Base-by-base conservation (phyloP, 2,329 filamentous ascomycete species). In the Trichoderma sp. region DNA sequence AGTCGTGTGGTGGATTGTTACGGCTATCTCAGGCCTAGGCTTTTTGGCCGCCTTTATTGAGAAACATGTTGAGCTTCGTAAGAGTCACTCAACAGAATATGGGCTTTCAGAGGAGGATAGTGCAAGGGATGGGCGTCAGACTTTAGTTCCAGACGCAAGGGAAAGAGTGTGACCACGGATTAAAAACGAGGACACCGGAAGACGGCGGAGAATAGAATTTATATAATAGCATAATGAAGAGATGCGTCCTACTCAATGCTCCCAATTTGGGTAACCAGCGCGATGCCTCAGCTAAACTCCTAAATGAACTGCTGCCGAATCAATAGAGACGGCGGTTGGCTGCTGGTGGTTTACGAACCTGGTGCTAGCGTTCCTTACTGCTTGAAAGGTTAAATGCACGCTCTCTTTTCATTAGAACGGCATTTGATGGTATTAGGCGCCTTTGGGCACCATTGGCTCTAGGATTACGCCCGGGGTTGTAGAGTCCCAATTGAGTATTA, bases 51-150 rank as follows among this genome's bases (percentile, higher is more conserved):
- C 58, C 9, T 72, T 65, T 11, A 43, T 70, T 17, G 67, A 70
- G 58, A 62, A 61, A 62, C 34, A 72, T 12, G 47, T 69, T 30
- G 66, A 47, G 20, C 53, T 70, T 26, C 47, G 73, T 13, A 70
- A 30, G 8, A 57, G 15, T 12, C 64, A 67, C 34, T 39, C 64
- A 9, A 67, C 50, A 13, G 64, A 67, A 13, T 67, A 57, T 30
- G 50, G 64, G 15, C 47, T 55, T 2, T 20, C 47, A 32, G 20
- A 58, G 3, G 39, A 67, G 8, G 64, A 43, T n/a, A 43, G 15
- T 17, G 28, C 63, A 6, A 9, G n/a, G 12, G 32, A 34, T 26
- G 32, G 63, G 20, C 9, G 28, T 13, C n/a, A 26, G 17, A 34
- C 30, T 36, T 23, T 66, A 15, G n/a, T 26, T n/a, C 8, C 30